These are phyloP conservation scores for Powellomyces hirtus DNA, from an alignment of 192 early-diverging fungal genomes.

Conservation along the genomic window DNA sequence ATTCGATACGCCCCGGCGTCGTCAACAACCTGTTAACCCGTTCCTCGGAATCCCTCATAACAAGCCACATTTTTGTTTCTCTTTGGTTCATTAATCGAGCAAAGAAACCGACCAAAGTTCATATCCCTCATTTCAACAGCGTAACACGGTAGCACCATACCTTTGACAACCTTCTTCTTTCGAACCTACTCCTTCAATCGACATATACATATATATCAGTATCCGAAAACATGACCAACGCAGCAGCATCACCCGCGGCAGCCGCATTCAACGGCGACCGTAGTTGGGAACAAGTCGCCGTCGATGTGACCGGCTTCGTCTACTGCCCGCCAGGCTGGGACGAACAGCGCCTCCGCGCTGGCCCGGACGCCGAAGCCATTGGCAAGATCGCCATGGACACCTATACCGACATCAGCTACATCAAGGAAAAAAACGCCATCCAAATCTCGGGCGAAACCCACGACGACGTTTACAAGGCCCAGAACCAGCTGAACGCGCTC, in stretches of 20 bases:
- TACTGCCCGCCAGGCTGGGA: constrained; percentile 55
- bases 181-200: no score
- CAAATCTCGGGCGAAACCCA: constrained; percentile 57
- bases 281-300: constrained; percentile 29
- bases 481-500: constrained; percentile 51
- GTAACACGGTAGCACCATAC: no score
- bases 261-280: constrained; percentile 12
- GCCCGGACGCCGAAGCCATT: constrained; percentile 50
- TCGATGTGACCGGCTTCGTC: constrained; percentile 45
- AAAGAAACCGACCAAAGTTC: no score
- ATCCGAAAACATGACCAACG: no score
- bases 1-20: no score
- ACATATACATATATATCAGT: no score
- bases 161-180: no score
- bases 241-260: not conserved
- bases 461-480: constrained; percentile 57
- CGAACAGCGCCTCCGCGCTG: constrained; percentile 39
- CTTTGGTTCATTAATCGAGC: no score
- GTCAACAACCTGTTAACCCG: no score
- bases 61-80: no score
- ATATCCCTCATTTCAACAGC: no score
- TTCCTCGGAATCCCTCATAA: no score
- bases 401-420: constrained; percentile 56
- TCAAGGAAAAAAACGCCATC: constrained; percentile 60
- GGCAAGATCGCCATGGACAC: constrained; percentile 55